Percentiles rank a stretch among this genome's conserved stretches.
Evolutionary conservation across 495 filamentous ascomycete genomes (phyloP).

Genomic region (Penicillium bialowiezense): DNA sequence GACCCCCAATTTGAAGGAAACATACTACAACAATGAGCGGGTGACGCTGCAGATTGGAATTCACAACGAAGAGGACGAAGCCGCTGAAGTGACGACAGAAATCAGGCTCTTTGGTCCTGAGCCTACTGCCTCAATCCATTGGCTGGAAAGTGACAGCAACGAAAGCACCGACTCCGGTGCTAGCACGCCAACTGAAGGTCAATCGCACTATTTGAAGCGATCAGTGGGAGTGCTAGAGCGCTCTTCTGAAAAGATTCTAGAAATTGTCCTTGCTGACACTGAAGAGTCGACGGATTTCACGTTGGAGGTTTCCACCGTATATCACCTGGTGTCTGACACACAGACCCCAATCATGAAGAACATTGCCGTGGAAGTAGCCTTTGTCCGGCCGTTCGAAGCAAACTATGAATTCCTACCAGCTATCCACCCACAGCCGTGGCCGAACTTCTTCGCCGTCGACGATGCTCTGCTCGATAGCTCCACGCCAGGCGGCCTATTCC

Average conservation of each 20-base stretch:
- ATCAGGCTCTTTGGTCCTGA: conserved; percentile 63
- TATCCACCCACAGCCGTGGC: conserved; percentile 76
- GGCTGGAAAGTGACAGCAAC: conserved; percentile 34
- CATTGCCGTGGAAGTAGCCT: conserved; percentile 59
- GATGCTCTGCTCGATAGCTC: conserved; percentile 32
- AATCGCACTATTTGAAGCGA: conserved; percentile 35
- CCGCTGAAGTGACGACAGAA: conserved; percentile 67
- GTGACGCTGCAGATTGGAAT: conserved; percentile 66
- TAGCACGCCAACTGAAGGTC: conserved; percentile 29
- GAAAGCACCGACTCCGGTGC: conserved; percentile 18
- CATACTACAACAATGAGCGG: conserved; percentile 81
- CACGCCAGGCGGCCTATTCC: conserved; percentile 60
- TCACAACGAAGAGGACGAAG: conserved; percentile 79
- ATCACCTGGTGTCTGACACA: conserved; percentile 75
- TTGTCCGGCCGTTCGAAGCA: conserved; percentile 83
- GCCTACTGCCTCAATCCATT: conserved; percentile 48
- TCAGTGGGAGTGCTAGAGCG: conserved; percentile 48
- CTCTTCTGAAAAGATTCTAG: conserved; percentile 33
- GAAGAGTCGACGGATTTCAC: conserved; percentile 60
- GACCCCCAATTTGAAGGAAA: conserved; percentile 54
- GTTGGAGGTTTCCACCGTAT: conserved; percentile 68
- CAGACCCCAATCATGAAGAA: conserved; percentile 81
- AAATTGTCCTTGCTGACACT: conserved; percentile 34
- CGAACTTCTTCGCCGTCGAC: conserved; percentile 70
- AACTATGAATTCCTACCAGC: conserved; percentile 80